A percentile compares a stretch with the other conserved stretches of the same genome.
Evolutionary conservation across 2,329 filamentous ascomycete species (phyloP).

Genomic region (Nectriaceae sp.): DNA sequence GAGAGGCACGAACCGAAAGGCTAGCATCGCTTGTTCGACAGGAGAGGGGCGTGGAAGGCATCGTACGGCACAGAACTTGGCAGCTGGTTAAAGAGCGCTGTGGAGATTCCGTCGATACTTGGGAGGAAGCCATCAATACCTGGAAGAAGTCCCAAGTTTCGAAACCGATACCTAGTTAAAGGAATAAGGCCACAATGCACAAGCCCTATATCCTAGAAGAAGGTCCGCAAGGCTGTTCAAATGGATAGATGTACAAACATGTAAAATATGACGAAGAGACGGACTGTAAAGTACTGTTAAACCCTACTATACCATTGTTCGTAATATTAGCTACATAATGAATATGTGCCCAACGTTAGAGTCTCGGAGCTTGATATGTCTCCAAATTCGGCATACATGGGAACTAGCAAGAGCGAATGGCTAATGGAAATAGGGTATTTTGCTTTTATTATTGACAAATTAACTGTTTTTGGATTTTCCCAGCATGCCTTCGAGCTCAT

Average conservation of each 20-base stretch:
- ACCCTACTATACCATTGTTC: constrained; percentile 17
- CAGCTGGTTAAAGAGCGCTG: constrained; percentile 75
- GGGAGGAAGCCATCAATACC: constrained; percentile 64
- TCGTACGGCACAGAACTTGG: constrained; percentile 84
- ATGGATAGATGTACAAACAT: constrained; percentile 17
- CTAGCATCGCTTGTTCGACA: constrained; percentile 73
- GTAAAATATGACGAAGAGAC: constrained; percentile 10
- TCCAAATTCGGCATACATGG: too few relatives aligned
- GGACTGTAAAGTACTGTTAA: constrained; percentile 14
- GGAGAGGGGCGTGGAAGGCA: constrained; percentile 75
- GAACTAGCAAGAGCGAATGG: too few relatives aligned
- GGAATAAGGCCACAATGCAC: too few relatives aligned
- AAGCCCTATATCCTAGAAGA: too few relatives aligned
- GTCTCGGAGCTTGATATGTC: too few relatives aligned
- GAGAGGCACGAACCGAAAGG: constrained; percentile 77
- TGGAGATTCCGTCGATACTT: constrained; percentile 55
- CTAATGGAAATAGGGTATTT: too few relatives aligned
- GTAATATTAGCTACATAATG: too few relatives aligned
- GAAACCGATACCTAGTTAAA: constrained; percentile 4
- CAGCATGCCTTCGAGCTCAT: too few relatives aligned
- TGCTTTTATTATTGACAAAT: too few relatives aligned
- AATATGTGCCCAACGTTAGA: too few relatives aligned
- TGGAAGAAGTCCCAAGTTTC: constrained; percentile 53
- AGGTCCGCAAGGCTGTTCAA: too few relatives aligned
- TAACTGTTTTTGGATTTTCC: too few relatives aligned